Evolutionary conservation across 2,329 filamentous ascomycete species (phyloP).

Genomic region (Phyllosticta citrichinensis): DNA sequence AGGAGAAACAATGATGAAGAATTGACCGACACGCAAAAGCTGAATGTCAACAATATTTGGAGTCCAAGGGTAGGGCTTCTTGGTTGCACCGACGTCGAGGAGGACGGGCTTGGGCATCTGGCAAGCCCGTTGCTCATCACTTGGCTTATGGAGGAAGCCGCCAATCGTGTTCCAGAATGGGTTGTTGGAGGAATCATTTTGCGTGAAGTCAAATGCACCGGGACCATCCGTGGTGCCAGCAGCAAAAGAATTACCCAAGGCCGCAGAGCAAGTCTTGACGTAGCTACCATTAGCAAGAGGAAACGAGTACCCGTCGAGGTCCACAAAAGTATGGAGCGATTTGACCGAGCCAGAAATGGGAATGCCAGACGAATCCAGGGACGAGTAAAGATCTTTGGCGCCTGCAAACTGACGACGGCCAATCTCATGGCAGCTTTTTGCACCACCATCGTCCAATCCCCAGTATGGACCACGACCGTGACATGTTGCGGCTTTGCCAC

Average conservation of each 20-base stretch:
- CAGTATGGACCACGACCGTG: constrained; percentile 66
- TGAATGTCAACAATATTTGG: constrained; percentile 90
- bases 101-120: constrained; percentile 77
- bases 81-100: constrained; percentile 77
- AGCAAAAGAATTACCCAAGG: constrained; percentile 84
- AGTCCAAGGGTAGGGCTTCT: constrained; percentile 71
- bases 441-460: constrained; percentile 50
- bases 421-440: constrained; percentile 66
- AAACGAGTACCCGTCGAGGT: constrained; percentile 71
- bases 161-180: constrained; percentile 75
- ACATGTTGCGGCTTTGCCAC: constrained; percentile 59
- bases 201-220: constrained; percentile 86
- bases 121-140: constrained; percentile 59
- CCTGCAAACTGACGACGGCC: constrained; percentile 60
- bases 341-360: constrained; percentile 59
- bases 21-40: constrained; percentile 69
- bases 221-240: constrained; percentile 88
- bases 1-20: constrained; percentile 74
- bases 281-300: constrained; percentile 59
- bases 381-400: constrained; percentile 49
- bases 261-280: constrained; percentile 72
- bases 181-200: constrained; percentile 68
- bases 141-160: constrained; percentile 60
- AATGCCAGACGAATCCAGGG: constrained; percentile 34
- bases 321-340: constrained; percentile 75